phyloP scores from a whole-genome alignment of 192 early-diverging fungal genomes.

The Backusella mclennaniae region DNA sequence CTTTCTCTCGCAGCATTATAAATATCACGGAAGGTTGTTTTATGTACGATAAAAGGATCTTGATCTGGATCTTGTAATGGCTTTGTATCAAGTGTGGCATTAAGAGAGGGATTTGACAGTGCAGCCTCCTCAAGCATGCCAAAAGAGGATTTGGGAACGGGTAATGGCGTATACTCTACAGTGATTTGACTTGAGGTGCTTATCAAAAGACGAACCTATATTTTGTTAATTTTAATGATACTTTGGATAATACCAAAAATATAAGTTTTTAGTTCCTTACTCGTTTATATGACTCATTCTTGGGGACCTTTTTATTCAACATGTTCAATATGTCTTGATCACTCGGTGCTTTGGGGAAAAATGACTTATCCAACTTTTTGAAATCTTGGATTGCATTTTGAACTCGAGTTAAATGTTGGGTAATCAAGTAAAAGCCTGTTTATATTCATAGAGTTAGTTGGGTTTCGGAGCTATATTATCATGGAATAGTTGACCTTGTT shows the following conservation, averaged over 20 bases:
- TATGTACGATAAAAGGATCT: slow-evolving; percentile 45
- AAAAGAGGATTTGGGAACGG: neutral
- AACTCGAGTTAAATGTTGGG: neutral
- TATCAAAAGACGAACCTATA: slow-evolving; percentile 25
- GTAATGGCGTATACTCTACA: slow-evolving; percentile 16
- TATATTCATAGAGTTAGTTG: neutral
- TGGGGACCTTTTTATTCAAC: neutral
- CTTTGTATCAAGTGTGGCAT: slow-evolving; percentile 42
- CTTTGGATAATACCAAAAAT: no score
- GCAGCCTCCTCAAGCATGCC: neutral
- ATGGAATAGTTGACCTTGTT: slow-evolving; percentile 3
- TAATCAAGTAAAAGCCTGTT: slow-evolving; percentile 7
- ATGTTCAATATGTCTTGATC: neutral
- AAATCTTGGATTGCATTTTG: slow-evolving; percentile 7
- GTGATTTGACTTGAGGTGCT: slow-evolving; percentile 4
- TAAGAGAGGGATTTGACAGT: neutral
- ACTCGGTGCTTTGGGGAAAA: neutral
- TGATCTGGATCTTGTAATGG: slow-evolving; percentile 18
- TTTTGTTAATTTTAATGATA: neutral
- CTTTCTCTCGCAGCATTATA: slow-evolving; percentile 48
- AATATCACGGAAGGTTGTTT: slow-evolving; percentile 50
- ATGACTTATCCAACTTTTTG: neutral
- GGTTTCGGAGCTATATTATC: neutral
- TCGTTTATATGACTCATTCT: neutral
- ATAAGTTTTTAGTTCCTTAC: neutral